Evolutionary conservation across 1,284 basidiomycete species (phyloP).

Genomic region (Apiotrichum akiyoshidainum): DNA sequence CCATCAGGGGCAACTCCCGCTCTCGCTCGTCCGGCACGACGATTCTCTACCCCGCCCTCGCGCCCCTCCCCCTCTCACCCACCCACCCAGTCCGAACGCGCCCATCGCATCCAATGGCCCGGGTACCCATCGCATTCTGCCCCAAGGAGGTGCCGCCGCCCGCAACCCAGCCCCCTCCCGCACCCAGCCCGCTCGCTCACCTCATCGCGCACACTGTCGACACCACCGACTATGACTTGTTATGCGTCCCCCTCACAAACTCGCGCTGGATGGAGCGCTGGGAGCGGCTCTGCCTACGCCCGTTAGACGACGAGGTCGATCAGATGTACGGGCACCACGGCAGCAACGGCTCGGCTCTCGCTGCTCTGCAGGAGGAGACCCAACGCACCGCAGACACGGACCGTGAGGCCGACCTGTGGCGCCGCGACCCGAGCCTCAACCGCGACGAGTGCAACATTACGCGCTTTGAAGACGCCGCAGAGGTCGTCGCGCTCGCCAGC

Average conservation of each 20-base stretch:
- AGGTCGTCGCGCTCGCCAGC: constrained; percentile 71
- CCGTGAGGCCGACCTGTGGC: constrained; percentile 81
- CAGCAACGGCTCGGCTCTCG: constrained; percentile 8
- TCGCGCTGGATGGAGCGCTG: constrained; percentile 81
- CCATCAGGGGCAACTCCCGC: too few relatives aligned
- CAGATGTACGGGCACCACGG: constrained; percentile 35
- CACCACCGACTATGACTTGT: constrained; percentile 54
- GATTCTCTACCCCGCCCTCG: background rate
- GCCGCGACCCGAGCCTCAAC: constrained; percentile 72
- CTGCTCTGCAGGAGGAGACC: constrained; percentile 5
- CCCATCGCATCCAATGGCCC: constrained; percentile 20
- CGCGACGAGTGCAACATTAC: constrained; percentile 85
- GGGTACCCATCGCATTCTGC: constrained; percentile 34
- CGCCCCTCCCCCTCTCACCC: background rate
- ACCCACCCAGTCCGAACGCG: background rate
- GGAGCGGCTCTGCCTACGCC: constrained; percentile 75
- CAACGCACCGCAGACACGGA: constrained; percentile 52
- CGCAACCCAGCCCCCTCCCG: constrained; percentile 33
- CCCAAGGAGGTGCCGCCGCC: constrained; percentile 33
- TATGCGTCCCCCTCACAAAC: constrained; percentile 84
- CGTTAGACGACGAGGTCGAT: constrained; percentile 54
- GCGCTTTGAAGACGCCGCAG: constrained; percentile 82
- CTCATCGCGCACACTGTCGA: constrained; percentile 36
- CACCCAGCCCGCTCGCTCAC: constrained; percentile 40
- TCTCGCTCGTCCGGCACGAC: background rate